phyloP scores from a whole-genome alignment of 1,284 basidiomycete species.

The Fistulinella staudtii region DNA sequence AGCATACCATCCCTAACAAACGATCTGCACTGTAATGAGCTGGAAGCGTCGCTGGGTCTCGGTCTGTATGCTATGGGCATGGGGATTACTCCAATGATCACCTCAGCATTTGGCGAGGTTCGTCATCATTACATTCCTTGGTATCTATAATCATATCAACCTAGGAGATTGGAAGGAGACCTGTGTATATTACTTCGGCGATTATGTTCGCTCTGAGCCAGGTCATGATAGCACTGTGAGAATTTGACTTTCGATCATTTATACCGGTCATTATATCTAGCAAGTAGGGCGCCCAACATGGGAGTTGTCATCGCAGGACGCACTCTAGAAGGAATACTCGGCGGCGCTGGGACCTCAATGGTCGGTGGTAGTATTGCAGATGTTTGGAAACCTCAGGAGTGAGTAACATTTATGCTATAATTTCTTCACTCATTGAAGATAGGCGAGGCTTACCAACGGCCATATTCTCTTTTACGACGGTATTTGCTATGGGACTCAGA shows the following conservation, averaged over 20 bases:
- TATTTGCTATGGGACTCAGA: conserved; percentile 51
- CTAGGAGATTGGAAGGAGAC: conserved; percentile 46
- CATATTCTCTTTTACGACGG: conserved; percentile 43
- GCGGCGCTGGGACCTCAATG: conserved; percentile 54
- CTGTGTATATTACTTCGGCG: conserved; percentile 42
- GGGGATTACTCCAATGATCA: too few relatives aligned
- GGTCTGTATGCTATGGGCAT: too few relatives aligned
- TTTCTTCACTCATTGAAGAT: background rate
- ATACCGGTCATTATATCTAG: background rate
- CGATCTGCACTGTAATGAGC: too few relatives aligned
- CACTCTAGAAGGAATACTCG: conserved; percentile 23
- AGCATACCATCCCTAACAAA: too few relatives aligned
- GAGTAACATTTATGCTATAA: background rate
- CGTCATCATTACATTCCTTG: too few relatives aligned
- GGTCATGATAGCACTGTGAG: conserved; percentile 40
- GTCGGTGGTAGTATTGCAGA: conserved; percentile 61
- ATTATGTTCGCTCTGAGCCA: conserved; percentile 38
- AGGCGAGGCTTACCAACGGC: conserved; percentile 59
- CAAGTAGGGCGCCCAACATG: conserved; percentile 27
- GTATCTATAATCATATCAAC: too few relatives aligned
- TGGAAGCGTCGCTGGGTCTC: too few relatives aligned
- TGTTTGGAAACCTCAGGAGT: conserved; percentile 29
- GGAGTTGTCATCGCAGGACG: conserved; percentile 19
- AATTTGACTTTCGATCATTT: background rate
- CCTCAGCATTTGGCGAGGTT: too few relatives aligned